phyloP scores from a whole-genome alignment of 495 filamentous ascomycete genomes.

The Penicillium bialowiezense region DNA sequence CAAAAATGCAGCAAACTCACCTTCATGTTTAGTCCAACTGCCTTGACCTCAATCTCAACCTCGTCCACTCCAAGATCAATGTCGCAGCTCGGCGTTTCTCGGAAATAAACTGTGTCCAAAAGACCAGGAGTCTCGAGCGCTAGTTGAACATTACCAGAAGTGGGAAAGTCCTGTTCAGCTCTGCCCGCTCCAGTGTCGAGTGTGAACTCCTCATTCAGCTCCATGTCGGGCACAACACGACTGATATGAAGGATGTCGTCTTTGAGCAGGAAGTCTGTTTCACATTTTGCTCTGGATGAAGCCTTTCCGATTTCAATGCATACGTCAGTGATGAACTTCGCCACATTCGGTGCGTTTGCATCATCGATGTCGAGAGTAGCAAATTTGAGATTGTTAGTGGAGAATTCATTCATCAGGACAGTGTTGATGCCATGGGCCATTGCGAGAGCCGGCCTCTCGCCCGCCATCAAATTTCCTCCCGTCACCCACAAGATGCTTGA shows the following conservation, averaged over 20 bases:
- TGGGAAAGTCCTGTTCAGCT: background rate
- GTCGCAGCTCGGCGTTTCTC: background rate
- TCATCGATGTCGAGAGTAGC: no score
- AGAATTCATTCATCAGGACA: no score
- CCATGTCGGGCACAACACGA: background rate
- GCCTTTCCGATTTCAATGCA: background rate
- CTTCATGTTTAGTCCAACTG: constrained; percentile 10
- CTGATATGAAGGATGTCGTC: background rate
- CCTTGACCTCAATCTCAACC: constrained; percentile 12
- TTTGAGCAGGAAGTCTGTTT: background rate
- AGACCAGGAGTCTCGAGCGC: background rate
- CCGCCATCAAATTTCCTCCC: no score
- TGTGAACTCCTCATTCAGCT: background rate
- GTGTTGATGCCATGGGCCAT: no score
- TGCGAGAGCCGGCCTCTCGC: no score
- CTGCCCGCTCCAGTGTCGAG: background rate
- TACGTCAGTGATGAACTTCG: background rate
- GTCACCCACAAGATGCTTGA: no score
- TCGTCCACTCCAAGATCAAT: background rate
- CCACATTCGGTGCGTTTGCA: background rate
- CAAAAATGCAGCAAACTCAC: no score
- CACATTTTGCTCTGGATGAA: background rate
- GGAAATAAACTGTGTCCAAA: constrained; percentile 1
- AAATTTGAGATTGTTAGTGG: no score
- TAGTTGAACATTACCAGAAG: background rate